These are phyloP conservation scores for Pontederia paniculata DNA, from an alignment of 176 grass and related monocot species.

Conservation along the genomic window DNA sequence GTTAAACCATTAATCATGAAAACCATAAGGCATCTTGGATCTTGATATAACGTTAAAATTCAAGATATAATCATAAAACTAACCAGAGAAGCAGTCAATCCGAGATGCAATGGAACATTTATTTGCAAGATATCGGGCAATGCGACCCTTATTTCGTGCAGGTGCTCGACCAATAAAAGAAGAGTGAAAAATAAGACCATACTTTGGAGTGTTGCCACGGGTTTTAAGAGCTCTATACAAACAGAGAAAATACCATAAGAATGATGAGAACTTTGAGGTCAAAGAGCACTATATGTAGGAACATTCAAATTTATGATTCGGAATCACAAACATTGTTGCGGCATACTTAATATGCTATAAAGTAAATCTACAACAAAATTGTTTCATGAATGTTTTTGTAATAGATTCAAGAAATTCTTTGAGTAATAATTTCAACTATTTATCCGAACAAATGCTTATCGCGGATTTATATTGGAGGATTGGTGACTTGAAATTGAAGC, in stretches of 20 bases:
- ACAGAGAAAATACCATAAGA: background rate
- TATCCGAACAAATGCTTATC: too few species aligned
- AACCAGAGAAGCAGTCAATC: conserved; percentile 93
- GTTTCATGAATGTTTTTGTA: too few species aligned
- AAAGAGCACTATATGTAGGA: too few species aligned
- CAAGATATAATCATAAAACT: background rate
- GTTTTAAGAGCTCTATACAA: conserved; percentile 62
- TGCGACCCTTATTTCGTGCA: conserved; percentile 68
- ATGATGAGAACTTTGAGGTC: background rate
- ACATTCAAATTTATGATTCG: too few species aligned
- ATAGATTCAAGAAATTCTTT: too few species aligned
- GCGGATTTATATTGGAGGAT: too few species aligned
- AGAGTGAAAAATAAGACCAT: conserved; percentile 90
- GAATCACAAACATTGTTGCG: too few species aligned
- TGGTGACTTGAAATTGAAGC: background rate
- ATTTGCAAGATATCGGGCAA: conserved; percentile 86
- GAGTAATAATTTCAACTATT: too few species aligned
- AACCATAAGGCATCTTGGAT: background rate
- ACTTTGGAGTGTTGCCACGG: conserved; percentile 76
- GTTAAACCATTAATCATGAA: background rate
- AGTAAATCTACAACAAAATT: too few species aligned
- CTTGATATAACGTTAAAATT: background rate
- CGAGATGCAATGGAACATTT: conserved; percentile 95
- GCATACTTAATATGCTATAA: too few species aligned
- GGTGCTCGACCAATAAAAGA: conserved; percentile 91